Evolutionary conservation across 805 yeast species (phyloP).

Genomic region (Ogataea dorogensis): DNA sequence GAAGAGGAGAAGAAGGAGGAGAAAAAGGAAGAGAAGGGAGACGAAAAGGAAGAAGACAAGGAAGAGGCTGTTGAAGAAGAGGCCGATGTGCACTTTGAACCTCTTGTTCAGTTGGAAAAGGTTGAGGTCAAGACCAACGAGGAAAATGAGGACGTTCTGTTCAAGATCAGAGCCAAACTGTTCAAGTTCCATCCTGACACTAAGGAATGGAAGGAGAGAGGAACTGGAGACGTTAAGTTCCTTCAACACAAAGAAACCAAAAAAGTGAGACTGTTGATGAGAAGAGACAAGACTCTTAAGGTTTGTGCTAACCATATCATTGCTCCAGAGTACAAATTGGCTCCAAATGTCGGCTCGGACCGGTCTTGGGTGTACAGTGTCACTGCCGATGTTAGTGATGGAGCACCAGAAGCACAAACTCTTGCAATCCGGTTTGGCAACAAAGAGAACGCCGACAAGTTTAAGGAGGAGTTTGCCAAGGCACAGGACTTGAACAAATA

Average conservation of each 20-base stretch:
- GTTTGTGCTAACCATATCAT: slow-evolving; percentile 96
- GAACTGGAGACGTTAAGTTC: slow-evolving; percentile 97
- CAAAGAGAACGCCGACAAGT: slow-evolving; percentile 91
- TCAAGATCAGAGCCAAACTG: slow-evolving; percentile 90
- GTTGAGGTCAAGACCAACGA: slow-evolving; percentile 96
- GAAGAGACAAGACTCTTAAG: slow-evolving; percentile 98
- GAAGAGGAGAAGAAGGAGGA: slow-evolving; percentile 37
- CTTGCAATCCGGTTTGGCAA: slow-evolving; percentile 93
- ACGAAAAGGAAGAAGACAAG: slow-evolving; percentile 36
- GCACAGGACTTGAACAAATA: slow-evolving; percentile 70
- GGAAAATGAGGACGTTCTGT: slow-evolving; percentile 80
- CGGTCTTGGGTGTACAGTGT: slow-evolving; percentile 98
- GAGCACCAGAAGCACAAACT: slow-evolving; percentile 93
- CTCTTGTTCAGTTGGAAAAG: slow-evolving; percentile 89
- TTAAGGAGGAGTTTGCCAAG: slow-evolving; percentile 86
- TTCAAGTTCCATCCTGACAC: slow-evolving; percentile 80
- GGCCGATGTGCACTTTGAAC: slow-evolving; percentile 90
- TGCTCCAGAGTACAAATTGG: slow-evolving; percentile 76
- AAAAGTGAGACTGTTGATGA: slow-evolving; percentile 91
- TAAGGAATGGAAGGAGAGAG: slow-evolving; percentile 99
- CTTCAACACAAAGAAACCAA: slow-evolving; percentile 80
- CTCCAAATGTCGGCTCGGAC: slow-evolving; percentile 94
- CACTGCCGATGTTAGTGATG: slow-evolving; percentile 93
- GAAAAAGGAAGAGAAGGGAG: slow-evolving; percentile 37
- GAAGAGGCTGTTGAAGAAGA: slow-evolving; percentile 50